Evolutionary conservation across 768 basidiomycete species (phyloP).

Genomic region (Boletus patriciae): DNA sequence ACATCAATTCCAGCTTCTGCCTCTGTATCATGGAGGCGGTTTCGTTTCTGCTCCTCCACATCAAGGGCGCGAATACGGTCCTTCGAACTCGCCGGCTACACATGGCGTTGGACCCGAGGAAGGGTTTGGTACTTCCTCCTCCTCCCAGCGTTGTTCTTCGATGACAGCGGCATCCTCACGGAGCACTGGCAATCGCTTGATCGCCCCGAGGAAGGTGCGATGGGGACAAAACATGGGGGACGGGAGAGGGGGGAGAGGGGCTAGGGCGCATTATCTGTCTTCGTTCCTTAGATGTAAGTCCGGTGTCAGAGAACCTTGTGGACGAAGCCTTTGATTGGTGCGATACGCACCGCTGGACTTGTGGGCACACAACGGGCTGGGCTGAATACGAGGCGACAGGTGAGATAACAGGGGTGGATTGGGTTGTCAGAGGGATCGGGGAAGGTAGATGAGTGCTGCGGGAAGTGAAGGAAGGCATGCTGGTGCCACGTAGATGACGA

Average conservation of each 20-base stretch:
- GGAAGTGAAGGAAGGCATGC: slow-evolving; percentile 1
- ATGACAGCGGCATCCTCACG: slow-evolving; percentile 22
- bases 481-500: slow-evolving; percentile 4
- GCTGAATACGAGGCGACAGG: slow-evolving; percentile 30
- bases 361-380: slow-evolving; percentile 15
- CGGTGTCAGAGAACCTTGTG: slow-evolving; percentile 78
- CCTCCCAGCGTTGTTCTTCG: slow-evolving; percentile 52
- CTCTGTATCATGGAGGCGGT: slow-evolving; percentile 72
- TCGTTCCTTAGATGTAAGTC: no score
- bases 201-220: slow-evolving; percentile 76
- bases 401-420: slow-evolving; percentile 32
- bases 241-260: slow-evolving; percentile 44
- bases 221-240: slow-evolving; percentile 86
- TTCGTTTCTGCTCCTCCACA: slow-evolving; percentile 81
- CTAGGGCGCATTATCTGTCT: slow-evolving; percentile 24
- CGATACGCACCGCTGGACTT: slow-evolving; percentile 32
- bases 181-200: slow-evolving; percentile 49
- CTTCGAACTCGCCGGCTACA: no score
- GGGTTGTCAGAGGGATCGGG: slow-evolving; percentile 51
- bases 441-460: slow-evolving; percentile 51
- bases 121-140: slow-evolving; percentile 34
- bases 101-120: slow-evolving; percentile 51
- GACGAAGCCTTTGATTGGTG: slow-evolving; percentile 80
- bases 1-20: slow-evolving; percentile 64
- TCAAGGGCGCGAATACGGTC: slow-evolving; percentile 81